Evolutionary conservation across 179 eudicot genomes (phyloP).

Genomic region (Gypsophila paniculata): DNA sequence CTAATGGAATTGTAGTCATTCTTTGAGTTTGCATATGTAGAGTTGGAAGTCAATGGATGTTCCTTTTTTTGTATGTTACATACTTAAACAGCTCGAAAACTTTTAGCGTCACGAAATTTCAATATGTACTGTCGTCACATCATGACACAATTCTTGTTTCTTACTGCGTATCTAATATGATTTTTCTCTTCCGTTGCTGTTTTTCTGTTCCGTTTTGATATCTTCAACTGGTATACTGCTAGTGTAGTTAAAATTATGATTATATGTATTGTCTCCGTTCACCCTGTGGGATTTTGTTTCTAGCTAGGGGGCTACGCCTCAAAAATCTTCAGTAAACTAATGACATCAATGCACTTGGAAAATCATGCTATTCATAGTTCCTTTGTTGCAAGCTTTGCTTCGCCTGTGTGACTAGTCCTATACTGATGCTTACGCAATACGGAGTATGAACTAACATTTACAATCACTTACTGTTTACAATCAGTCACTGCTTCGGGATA

Average conservation of each 20-base stretch:
- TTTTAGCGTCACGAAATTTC: not conserved
- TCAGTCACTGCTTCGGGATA: not conserved
- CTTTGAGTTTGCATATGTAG: not conserved
- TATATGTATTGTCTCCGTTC: not conserved
- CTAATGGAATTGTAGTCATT: constrained; percentile 4
- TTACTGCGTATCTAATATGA: not conserved
- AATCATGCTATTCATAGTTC: not conserved
- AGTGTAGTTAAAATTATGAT: not conserved
- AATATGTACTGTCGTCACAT: not conserved
- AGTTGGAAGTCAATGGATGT: not conserved
- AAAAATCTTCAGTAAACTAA: not conserved
- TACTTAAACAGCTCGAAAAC: constrained; percentile 1
- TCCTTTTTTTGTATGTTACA: constrained; percentile 4
- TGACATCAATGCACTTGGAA: not conserved
- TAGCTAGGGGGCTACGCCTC: not conserved
- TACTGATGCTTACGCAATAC: too few relatives aligned
- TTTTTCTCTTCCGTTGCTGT: not conserved
- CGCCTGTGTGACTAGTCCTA: not conserved
- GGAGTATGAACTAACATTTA: too few relatives aligned
- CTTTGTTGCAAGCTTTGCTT: not conserved
- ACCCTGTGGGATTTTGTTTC: not conserved
- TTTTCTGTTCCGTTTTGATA: not conserved
- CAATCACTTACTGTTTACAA: too few relatives aligned
- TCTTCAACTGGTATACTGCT: not conserved
- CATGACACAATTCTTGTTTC: not conserved